Evolutionary conservation across 2,329 filamentous ascomycete species (phyloP).

Genomic region (Aureobasidium leucospermi): DNA sequence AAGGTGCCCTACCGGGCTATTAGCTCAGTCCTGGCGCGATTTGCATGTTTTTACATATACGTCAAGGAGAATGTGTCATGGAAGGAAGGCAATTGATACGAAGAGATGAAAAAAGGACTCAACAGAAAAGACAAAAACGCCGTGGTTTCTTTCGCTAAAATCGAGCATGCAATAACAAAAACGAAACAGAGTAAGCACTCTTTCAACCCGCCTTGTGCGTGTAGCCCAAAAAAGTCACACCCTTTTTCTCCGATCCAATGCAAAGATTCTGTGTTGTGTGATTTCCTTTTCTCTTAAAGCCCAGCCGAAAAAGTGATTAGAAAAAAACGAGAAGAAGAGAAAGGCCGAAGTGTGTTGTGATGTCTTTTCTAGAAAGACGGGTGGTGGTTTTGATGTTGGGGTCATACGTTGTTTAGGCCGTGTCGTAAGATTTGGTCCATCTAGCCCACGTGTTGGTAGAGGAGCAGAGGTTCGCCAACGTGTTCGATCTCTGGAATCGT

Average conservation of each 20-base stretch:
- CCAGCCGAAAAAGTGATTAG: constrained; percentile 9
- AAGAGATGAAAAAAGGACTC: background rate
- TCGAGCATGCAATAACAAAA: constrained; percentile 5
- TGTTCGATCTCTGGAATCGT: constrained; percentile 99
- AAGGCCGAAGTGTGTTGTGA: background rate
- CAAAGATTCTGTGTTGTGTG: constrained; percentile 7
- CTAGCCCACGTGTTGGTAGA: constrained; percentile 56
- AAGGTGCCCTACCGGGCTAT: too few relatives aligned
- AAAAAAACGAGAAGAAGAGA: background rate
- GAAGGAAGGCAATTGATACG: too few relatives aligned
- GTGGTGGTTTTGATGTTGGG: background rate
- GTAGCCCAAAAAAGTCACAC: background rate
- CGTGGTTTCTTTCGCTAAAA: constrained; percentile 12
- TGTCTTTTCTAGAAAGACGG: background rate
- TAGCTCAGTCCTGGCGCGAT: too few relatives aligned
- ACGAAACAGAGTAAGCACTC: background rate
- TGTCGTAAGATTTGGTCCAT: background rate
- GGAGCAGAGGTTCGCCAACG: constrained; percentile 85
- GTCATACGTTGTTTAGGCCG: background rate
- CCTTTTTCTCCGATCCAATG: constrained; percentile 1
- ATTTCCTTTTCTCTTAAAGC: constrained; percentile 5
- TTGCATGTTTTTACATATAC: too few relatives aligned
- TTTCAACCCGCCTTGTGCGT: background rate
- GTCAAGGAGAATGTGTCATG: too few relatives aligned
- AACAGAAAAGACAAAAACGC: background rate